Conservation (phyloP, 1,284 basidiomycete species). For the Rhodotorula sp. region DNA sequence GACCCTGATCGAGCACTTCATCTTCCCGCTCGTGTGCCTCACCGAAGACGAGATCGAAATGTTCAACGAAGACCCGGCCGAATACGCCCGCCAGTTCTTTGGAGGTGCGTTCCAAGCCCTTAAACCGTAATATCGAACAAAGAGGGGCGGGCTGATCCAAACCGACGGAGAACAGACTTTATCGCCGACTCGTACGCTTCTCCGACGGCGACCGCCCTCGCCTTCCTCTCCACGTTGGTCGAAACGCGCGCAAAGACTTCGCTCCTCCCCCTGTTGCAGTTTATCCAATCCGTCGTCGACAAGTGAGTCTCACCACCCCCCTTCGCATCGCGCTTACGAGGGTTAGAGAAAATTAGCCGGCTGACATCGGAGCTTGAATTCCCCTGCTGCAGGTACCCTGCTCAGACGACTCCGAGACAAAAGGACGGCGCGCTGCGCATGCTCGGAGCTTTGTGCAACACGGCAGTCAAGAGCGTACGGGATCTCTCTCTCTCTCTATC, state of each 20-base stretch:
- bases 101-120: constrained; percentile 55
- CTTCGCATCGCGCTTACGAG: too few species aligned
- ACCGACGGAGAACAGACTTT: constrained; percentile 57
- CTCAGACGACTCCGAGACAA: constrained; percentile 55
- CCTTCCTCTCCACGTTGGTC: constrained; percentile 72
- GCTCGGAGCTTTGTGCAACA: constrained; percentile 62
- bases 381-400: constrained; percentile 41
- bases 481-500: not conserved
- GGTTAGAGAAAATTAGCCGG: too few species aligned
- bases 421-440: constrained; percentile 80
- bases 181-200: constrained; percentile 68
- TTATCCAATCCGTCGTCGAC: constrained; percentile 68
- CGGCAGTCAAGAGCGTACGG: constrained; percentile 42
- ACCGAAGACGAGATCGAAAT: constrained; percentile 63
- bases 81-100: constrained; percentile 69
- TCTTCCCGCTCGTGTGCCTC: constrained; percentile 82
- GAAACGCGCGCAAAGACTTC: constrained; percentile 72
- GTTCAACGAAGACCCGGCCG: constrained; percentile 75
- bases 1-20: constrained; percentile 68
- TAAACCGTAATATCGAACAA: too few species aligned
- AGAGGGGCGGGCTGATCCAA: too few species aligned
- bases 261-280: constrained; percentile 71
- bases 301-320: constrained; percentile 55
- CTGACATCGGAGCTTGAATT: too few species aligned
- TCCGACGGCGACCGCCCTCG: constrained; percentile 71